These are phyloP conservation scores for Beverwykella pulmonaria DNA, from an alignment of 495 filamentous ascomycete species.

Conservation along the genomic window DNA sequence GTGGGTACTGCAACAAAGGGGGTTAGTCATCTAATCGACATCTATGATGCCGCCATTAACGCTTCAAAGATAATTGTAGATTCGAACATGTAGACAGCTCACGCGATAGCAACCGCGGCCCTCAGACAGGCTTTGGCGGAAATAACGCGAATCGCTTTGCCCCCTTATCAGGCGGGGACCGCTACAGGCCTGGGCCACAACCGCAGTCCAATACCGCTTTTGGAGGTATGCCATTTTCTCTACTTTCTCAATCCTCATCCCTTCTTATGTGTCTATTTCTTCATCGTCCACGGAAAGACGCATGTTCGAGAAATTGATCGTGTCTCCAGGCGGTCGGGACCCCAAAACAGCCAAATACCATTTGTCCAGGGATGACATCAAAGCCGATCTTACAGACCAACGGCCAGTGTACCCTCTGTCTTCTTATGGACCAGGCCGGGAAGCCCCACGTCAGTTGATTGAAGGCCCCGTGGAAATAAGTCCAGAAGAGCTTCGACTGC, in stretches of 20 bases:
- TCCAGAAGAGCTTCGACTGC: constrained; percentile 76
- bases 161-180: constrained; percentile 20
- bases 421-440: constrained; percentile 70
- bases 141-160: constrained; percentile 36
- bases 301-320: background rate
- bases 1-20: constrained; percentile 74
- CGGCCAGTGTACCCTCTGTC: constrained; percentile 83
- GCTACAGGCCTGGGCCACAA: constrained; percentile 21
- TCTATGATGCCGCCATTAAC: background rate
- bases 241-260: background rate
- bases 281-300: background rate
- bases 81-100: constrained; percentile 57
- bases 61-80: constrained; percentile 54
- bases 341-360: background rate
- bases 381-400: constrained; percentile 66
- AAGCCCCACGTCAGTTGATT: constrained; percentile 77
- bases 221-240: constrained; percentile 14
- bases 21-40: constrained; percentile 23
- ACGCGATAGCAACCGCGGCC: constrained; percentile 49
- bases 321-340: background rate
- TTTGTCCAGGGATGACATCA: constrained; percentile 60
- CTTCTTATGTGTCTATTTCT: too few species aligned
- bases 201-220: constrained; percentile 8
- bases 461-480: constrained; percentile 82
- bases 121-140: constrained; percentile 44